phyloP scores from a whole-genome alignment of 805 yeast genomes.

The Tetrapisispora phaffii region DNA sequence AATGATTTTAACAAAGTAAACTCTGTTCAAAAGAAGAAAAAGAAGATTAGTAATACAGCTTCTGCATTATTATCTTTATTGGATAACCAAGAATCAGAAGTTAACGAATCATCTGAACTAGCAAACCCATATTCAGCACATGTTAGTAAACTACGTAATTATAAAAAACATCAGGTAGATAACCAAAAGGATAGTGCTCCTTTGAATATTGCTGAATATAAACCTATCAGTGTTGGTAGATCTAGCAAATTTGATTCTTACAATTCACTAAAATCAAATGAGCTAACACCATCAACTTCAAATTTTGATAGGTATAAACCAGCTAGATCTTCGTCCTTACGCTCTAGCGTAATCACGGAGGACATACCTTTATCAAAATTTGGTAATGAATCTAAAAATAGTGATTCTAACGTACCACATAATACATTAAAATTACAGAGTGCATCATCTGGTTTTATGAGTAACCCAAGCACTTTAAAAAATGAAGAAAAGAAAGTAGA shows the following conservation, averaged over 20 bases:
- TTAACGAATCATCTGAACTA: constrained; percentile 13
- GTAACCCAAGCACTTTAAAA: not conserved
- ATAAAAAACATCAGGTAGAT: constrained; percentile 2
- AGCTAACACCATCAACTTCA: not conserved
- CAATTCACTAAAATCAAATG: not conserved
- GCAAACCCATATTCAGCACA: constrained; percentile 37
- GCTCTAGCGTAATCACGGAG: constrained; percentile 25
- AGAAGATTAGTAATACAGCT: constrained; percentile 38
- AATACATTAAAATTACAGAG: not conserved
- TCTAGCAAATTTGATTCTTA: not conserved
- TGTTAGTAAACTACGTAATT: not conserved
- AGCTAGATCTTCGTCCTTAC: constrained; percentile 30
- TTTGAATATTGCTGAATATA: not conserved
- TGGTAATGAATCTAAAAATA: not conserved
- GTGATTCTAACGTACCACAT: not conserved
- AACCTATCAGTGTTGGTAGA: not conserved
- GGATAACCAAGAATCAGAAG: constrained; percentile 19
- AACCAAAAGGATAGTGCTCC: not conserved
- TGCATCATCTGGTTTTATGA: not conserved
- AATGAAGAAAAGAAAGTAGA: not conserved
- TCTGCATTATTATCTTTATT: constrained; percentile 39
- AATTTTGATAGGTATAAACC: constrained; percentile 29
- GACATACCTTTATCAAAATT: constrained; percentile 9
- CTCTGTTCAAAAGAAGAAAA: not conserved
- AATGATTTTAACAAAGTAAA: not conserved